Percentiles rank a stretch among this genome's conserved stretches.
Conservation (phyloP, 2,329 filamentous ascomycete genomes). For the Diaporthe vexans region DNA sequence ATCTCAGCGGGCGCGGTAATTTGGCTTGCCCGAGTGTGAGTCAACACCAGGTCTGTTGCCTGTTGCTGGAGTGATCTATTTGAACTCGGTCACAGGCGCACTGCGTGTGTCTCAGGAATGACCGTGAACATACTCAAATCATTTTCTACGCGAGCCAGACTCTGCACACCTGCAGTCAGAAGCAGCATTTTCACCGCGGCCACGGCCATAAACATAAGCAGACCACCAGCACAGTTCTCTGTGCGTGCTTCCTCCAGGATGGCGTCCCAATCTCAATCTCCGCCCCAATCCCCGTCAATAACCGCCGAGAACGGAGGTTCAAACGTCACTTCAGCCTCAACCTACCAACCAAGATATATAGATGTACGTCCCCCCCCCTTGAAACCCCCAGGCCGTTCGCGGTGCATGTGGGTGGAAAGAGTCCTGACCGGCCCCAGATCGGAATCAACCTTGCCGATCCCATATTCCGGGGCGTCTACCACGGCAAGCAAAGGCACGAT, state of each 20-base stretch:
- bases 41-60: slow-evolving; percentile 24
- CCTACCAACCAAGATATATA: slow-evolving; percentile 68
- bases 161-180: neutral
- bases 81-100: neutral
- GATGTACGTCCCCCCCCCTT: slow-evolving; percentile 63
- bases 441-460: slow-evolving; percentile 97
- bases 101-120: slow-evolving; percentile 11
- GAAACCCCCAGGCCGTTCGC: neutral
- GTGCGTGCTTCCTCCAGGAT: slow-evolving; percentile 38
- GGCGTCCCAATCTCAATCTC: slow-evolving; percentile 41
- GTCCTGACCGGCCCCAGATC: slow-evolving; percentile 65
- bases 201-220: neutral
- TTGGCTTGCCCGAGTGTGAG: slow-evolving; percentile 25
- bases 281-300: slow-evolving; percentile 31
- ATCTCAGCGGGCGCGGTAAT: slow-evolving; percentile 13
- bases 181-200: slow-evolving; percentile 1
- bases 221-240: slow-evolving; percentile 10
- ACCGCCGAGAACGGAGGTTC: slow-evolving; percentile 20
- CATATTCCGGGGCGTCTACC: slow-evolving; percentile 87
- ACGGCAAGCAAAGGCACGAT: slow-evolving; percentile 81
- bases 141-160: slow-evolving; percentile 8
- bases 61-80: slow-evolving; percentile 12
- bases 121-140: slow-evolving; percentile 12
- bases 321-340: slow-evolving; percentile 37
- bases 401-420: slow-evolving; percentile 14